Base-by-base conservation (phyloP, 179 eudicot genomes). In the Carnegiea gigantea region DNA sequence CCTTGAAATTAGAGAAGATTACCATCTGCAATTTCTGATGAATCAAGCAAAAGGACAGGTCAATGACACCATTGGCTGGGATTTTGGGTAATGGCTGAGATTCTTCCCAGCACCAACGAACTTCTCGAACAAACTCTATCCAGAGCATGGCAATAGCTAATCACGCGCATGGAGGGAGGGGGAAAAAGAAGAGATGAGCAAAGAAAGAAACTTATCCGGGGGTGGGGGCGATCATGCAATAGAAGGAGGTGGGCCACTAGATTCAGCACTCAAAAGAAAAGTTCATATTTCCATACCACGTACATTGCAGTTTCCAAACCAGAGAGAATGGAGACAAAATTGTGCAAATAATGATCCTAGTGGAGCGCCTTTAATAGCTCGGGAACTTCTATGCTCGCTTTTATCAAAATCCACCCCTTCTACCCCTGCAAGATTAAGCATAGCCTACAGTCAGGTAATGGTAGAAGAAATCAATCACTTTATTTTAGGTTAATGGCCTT, bases 41-140 rank as follows among this genome's bases (percentile, higher is more conserved):
- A 77, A 95, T 89, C 87, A 97, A 89, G 87, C 98, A 95, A 40
- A 95, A 93, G 43, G 98, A 92, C 43, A 97, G 88, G 87, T 95
- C 95, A 81, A 97, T 90, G 80, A 76, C 80, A 64, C 92, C 93
- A 71, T 74, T 84, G 48, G 87, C 78, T 79, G 89, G 89, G 88
- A 91, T 91, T 86, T 91, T 91, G 23, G 98, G 98, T 78, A 97
- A 82, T 79, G 93, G 93, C 64, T 93, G 98, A 46, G 92, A 94
- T 88, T 93, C 99, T 84, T 95, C 99, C 98, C 98, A 97, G 84
- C 91, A 97, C 98, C 98, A 97, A 84, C 97, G 97, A 73, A 97
- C 94, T 89, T 97, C 99, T 78, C 98, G 91, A 51, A 93, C 95
- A 89, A 93, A 95, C 85, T 97, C 99, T 83, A 97, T 89, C 99